Evolutionary conservation across 1,139 yeast species (phyloP).

Genomic region (Candida tropicalis): DNA sequence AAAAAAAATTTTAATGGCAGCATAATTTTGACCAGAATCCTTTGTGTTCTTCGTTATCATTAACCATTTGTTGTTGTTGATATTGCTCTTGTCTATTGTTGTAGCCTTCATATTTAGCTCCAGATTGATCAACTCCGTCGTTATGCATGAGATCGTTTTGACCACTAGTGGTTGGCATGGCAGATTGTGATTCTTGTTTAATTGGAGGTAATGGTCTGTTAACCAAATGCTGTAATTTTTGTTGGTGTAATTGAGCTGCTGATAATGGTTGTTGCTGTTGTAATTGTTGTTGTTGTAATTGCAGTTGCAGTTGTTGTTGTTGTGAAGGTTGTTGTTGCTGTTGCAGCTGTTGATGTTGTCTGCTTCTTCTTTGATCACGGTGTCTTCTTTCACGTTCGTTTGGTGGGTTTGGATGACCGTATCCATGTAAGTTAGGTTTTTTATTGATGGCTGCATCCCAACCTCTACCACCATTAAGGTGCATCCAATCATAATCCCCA

Average conservation of each 20-base stretch:
- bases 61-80: constrained; percentile 40
- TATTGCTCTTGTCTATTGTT: constrained; percentile 33
- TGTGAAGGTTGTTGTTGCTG: constrained; percentile 25
- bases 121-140: constrained; percentile 13
- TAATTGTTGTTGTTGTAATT: constrained; percentile 9
- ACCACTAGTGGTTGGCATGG: constrained; percentile 9
- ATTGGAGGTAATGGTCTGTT: constrained; percentile 55
- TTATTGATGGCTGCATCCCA: constrained; percentile 85
- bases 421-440: constrained; percentile 89
- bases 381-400: constrained; percentile 59
- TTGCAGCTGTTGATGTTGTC: constrained; percentile 36
- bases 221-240: constrained; percentile 53
- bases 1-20: constrained; percentile 32
- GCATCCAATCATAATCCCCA: constrained; percentile 94
- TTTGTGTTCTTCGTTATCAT: constrained; percentile 38
- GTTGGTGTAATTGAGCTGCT: constrained; percentile 52
- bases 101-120: constrained; percentile 18
- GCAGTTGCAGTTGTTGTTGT: constrained; percentile 23
- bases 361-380: constrained; percentile 44
- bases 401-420: constrained; percentile 66
- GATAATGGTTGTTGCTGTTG: constrained; percentile 29
- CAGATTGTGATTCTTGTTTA: constrained; percentile 41
- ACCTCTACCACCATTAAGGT: constrained; percentile 86
- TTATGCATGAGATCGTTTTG: constrained; percentile 16
- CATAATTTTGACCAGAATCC: constrained; percentile 51